These are phyloP conservation scores for Quillaja saponaria DNA, from an alignment of 306 rosid genomes.

Conservation along the genomic window DNA sequence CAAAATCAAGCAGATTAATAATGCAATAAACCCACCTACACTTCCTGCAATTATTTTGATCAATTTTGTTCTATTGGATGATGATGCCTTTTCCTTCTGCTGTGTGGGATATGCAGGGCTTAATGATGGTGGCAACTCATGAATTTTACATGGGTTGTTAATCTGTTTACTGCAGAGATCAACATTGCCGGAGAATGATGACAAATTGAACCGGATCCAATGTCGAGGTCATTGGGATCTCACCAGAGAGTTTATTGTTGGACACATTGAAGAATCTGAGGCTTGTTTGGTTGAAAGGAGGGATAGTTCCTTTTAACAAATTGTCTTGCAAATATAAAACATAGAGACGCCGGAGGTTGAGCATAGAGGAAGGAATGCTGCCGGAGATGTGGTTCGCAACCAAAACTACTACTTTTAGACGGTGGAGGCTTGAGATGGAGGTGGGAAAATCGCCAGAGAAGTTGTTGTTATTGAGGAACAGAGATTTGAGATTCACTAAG, in stretches of 20 bases:
- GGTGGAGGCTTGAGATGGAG: conserved; percentile 70
- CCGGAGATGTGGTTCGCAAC: conserved; percentile 70
- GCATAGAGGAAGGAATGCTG: conserved; percentile 52
- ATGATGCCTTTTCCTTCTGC: not conserved
- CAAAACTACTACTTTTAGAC: conserved; percentile 63
- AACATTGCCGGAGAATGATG: conserved; percentile 65
- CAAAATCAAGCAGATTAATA: conserved; percentile 33
- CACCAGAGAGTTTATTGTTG: conserved; percentile 73
- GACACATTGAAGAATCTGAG: conserved; percentile 79
- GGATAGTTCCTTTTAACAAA: conserved; percentile 58
- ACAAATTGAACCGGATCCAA: conserved; percentile 61
- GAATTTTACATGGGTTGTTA: conserved; percentile 31
- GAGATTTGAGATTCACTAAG: conserved; percentile 73
- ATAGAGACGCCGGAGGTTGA: conserved; percentile 68
- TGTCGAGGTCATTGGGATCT: conserved; percentile 61
- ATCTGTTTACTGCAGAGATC: conserved; percentile 68
- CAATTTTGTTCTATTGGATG: conserved; percentile 40
- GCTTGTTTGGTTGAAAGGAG: conserved; percentile 73
- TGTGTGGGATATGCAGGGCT: conserved; percentile 42
- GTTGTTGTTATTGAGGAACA: conserved; percentile 63
- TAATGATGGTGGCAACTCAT: conserved; percentile 38
- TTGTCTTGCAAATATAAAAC: conserved; percentile 65
- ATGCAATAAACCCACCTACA: conserved; percentile 50
- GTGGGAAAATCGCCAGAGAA: conserved; percentile 79
- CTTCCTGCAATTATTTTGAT: conserved; percentile 61